Evolutionary conservation across 2,329 filamentous ascomycete genomes (phyloP), one percentile per base, ranked within the genome.

Genomic region (Ophiostoma perfectum): DNA sequence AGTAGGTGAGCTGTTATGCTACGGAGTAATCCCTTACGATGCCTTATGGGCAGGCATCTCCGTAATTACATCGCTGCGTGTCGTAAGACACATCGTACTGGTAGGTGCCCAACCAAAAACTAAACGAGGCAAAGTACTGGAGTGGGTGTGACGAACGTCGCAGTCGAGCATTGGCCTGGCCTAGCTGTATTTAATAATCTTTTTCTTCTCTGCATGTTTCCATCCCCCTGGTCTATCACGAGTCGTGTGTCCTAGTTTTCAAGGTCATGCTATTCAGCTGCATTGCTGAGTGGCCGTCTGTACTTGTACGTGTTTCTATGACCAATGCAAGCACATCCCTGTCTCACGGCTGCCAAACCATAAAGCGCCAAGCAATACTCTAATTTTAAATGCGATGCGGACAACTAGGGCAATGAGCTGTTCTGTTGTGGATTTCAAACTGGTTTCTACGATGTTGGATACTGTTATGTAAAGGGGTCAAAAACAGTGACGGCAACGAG

Each of bases 241-340:
- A 55, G 49, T 55, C 49, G 49, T 27, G n/a, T 12, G 27, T 47
- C 45, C 45, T 47, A 27, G 45, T 47, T n/a, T 47, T 47, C 47
- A 18, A 27, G 8, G n/a, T 27, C 27, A 27, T 27, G 27, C 27
- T 27, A 27, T 27, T 27, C 27, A 27, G 27, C 27, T 27, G 27
- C 27, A 27, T 27, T 27, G 27, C 27, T 27, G 27, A 1, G 27
- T 27, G 27, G 27, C 27, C 27, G 27, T 27, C 27, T 27, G 27
- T 27, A 55, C n/a, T 16, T 55, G 49, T 55, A 14, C 45, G 9
- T 18, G 49, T 62, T 62, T 62, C 58, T 62, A 62, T 62, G 58
- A 62, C 58, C 58, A 62, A 62, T 62, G 58, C 36, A 41, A 62
- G 39, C 38, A 41, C 27, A 41, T 55, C 49, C 49, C 58, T 41